phyloP scores from a whole-genome alignment of 495 filamentous ascomycete genomes.

The Aspergillus coremiiformis region DNA sequence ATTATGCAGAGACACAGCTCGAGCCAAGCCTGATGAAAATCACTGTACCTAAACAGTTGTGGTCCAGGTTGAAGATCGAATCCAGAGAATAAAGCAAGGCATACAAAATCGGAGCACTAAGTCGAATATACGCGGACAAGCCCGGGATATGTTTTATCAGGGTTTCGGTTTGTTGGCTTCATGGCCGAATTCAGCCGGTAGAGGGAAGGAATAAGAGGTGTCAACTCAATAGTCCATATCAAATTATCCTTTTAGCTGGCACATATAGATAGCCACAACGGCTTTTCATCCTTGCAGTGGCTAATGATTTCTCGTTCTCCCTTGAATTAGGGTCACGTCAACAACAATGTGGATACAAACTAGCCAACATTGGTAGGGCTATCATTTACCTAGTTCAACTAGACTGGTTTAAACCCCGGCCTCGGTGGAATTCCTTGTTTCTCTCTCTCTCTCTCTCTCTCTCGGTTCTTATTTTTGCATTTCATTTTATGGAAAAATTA shows the following conservation, averaged over 20 bases:
- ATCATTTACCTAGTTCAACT: not conserved
- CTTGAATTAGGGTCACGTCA: not conserved
- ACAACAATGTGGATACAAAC: not conserved
- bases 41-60: not conserved
- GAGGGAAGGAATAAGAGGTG: not conserved
- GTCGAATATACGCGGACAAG: not conserved
- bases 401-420: not conserved
- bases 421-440: not conserved
- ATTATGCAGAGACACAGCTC: not conserved
- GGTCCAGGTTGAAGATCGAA: not conserved
- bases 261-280: not conserved
- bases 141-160: not conserved
- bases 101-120: not conserved
- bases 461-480: no score
- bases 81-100: not conserved
- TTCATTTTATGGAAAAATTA: not conserved
- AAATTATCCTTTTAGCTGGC: not conserved
- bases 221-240: not conserved
- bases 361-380: not conserved
- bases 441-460: no score
- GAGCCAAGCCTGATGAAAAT: not conserved
- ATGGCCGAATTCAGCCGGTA: no score
- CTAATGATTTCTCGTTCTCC: not conserved
- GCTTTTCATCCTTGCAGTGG: not conserved
- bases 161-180: no score